Percentiles rank a stretch among this genome's conserved stretches.
Evolutionary conservation across 2,329 filamentous ascomycete species (phyloP).

Genomic region (Aspergillus sergii): DNA sequence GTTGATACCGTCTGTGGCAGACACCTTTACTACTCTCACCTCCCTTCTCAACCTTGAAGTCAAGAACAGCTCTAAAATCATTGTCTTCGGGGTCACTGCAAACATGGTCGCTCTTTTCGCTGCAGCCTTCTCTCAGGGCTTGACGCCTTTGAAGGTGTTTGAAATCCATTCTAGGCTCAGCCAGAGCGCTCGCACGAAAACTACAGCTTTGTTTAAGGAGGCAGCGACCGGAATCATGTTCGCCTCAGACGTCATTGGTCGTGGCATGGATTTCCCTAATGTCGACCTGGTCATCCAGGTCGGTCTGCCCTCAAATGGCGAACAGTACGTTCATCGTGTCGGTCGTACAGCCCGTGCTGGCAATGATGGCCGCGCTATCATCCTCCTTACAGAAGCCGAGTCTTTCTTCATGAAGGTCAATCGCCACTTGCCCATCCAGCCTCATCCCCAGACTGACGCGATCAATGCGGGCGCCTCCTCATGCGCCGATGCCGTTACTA

Average conservation of each 20-base stretch:
- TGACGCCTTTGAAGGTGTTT: constrained; percentile 44
- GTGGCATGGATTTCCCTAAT: constrained; percentile 56
- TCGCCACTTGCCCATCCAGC: constrained; percentile 53
- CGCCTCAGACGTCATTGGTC: constrained; percentile 51
- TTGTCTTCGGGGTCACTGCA: constrained; percentile 82
- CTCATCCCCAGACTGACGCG: constrained; percentile 47
- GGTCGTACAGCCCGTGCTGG: constrained; percentile 68
- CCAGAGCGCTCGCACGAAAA: constrained; percentile 68
- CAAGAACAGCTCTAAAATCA: constrained; percentile 71
- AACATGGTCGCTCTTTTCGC: constrained; percentile 63
- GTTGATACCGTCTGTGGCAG: constrained; percentile 44
- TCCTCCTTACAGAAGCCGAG: constrained; percentile 56
- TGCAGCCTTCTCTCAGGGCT: constrained; percentile 52
- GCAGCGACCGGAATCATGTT: constrained; percentile 52
- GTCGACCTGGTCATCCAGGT: constrained; percentile 53
- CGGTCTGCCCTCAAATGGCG: constrained; percentile 53
- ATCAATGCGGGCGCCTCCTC: constrained; percentile 40
- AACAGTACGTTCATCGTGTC: constrained; percentile 51
- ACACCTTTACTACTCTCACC: constrained; percentile 50
- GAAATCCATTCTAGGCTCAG: constrained; percentile 77
- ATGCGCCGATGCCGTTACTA: constrained; percentile 32
- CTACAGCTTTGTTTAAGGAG: constrained; percentile 43
- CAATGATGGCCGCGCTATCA: constrained; percentile 56
- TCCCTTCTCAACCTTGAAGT: constrained; percentile 50
- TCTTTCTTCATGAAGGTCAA: constrained; percentile 55